Conservation (phyloP, 768 basidiomycete species). For the Leccinum obscurum region DNA sequence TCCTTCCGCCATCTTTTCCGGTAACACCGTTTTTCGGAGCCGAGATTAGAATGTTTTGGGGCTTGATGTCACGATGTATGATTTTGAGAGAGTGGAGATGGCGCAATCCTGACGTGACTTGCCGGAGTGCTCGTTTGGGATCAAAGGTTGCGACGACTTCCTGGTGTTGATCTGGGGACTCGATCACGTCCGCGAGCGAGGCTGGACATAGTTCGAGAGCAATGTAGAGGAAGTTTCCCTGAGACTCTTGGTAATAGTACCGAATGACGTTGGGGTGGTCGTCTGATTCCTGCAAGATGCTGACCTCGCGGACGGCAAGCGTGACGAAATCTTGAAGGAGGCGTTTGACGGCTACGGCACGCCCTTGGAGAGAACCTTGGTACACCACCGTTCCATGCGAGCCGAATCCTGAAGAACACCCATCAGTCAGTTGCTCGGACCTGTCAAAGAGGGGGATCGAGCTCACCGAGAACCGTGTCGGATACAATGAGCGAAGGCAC, state of each 20-base stretch:
- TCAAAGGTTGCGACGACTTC: constrained; percentile 80
- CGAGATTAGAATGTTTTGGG: constrained; percentile 94
- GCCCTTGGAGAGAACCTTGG: constrained; percentile 92
- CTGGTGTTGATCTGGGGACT: constrained; percentile 73
- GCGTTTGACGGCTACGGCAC: constrained; percentile 98
- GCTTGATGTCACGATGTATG: constrained; percentile 98
- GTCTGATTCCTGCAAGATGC: constrained; percentile 93
- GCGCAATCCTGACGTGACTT: constrained; percentile 84
- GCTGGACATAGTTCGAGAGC: constrained; percentile 94
- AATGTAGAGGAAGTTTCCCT: constrained; percentile 94
- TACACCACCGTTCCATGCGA: constrained; percentile 97
- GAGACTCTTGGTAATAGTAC: constrained; percentile 96
- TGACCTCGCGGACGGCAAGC: constrained; percentile 90
- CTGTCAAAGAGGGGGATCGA: background rate
- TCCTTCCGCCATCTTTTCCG: constrained; percentile 47
- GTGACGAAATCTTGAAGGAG: constrained; percentile 95
- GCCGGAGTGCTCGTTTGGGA: constrained; percentile 82
- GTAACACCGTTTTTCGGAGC: constrained; percentile 53
- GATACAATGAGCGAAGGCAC: constrained; percentile 66
- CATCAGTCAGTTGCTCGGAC: constrained; percentile 7
- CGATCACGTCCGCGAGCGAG: constrained; percentile 84
- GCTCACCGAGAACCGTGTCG: constrained; percentile 70
- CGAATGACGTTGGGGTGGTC: constrained; percentile 98
- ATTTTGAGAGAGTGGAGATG: constrained; percentile 94
- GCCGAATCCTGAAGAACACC: constrained; percentile 68